Evolutionary conservation across 805 yeast genomes (phyloP).

Genomic region (Metschnikowia amazonensis): DNA sequence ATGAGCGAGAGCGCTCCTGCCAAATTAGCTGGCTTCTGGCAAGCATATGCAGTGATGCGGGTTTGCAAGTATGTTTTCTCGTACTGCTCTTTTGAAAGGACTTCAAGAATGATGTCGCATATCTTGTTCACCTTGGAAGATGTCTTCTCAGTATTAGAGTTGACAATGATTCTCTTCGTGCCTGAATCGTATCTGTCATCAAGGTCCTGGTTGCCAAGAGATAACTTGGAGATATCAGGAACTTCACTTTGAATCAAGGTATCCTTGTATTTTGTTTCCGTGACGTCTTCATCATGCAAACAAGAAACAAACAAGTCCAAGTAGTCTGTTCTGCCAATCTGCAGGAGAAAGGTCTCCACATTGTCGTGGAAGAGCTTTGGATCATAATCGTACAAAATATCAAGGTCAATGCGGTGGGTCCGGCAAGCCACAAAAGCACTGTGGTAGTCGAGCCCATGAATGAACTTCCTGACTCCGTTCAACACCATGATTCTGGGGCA

Average conservation of each 20-base stretch:
- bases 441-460: conserved; percentile 52
- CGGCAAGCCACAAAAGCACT: conserved; percentile 84
- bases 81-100: conserved; percentile 50
- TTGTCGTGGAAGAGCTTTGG: conserved; percentile 65
- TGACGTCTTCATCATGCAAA: conserved; percentile 80
- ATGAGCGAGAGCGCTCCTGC: conserved; percentile 68
- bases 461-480: conserved; percentile 71
- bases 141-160: conserved; percentile 36
- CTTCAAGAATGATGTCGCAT: conserved; percentile 64
- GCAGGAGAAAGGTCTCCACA: conserved; percentile 62
- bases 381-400: conserved; percentile 81
- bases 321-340: conserved; percentile 68
- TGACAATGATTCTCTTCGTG: conserved; percentile 33
- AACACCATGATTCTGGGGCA: conserved; percentile 90
- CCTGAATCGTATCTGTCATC: conserved; percentile 4
- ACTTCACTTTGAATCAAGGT: conserved; percentile 35
- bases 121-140: conserved; percentile 67
- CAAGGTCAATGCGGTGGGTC: conserved; percentile 87
- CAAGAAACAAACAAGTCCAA: conserved; percentile 85
- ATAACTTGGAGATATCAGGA: conserved; percentile 7
- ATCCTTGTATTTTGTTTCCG: conserved; percentile 75
- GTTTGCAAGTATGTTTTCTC: conserved; percentile 64
- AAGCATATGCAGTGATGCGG: conserved; percentile 85
- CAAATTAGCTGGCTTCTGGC: conserved; percentile 83
- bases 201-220: conserved; percentile 2